Conservation (phyloP, 495 filamentous ascomycete species). For the Penicillium silybi region DNA sequence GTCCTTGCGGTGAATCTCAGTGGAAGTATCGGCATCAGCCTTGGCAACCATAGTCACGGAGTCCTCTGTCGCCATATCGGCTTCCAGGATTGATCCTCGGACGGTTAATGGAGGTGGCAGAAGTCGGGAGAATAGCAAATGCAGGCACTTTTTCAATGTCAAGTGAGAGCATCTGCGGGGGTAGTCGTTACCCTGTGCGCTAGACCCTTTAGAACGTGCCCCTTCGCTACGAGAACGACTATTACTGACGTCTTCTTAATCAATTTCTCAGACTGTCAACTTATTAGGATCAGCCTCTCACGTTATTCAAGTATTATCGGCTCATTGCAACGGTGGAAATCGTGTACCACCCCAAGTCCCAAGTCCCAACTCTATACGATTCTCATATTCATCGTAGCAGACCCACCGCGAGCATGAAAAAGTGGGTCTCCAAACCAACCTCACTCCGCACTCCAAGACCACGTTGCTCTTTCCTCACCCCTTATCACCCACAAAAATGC, state of each 20-base stretch:
- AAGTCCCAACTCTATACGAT: not conserved
- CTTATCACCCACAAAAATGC: conserved; percentile 18
- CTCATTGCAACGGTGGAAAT: not conserved
- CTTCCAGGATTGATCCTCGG: not conserved
- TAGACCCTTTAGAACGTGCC: not conserved
- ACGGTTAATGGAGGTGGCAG: not conserved
- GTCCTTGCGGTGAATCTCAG: conserved; percentile 1
- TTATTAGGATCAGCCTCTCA: too few species aligned
- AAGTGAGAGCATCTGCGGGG: not conserved
- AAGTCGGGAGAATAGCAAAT: not conserved
- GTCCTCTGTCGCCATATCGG: not conserved
- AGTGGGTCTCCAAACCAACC: not conserved
- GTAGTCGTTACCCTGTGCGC: not conserved
- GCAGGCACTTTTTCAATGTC: not conserved
- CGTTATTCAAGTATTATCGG: too few species aligned
- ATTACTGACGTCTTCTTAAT: not conserved
- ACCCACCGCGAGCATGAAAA: not conserved
- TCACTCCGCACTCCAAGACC: not conserved
- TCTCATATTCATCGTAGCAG: too few species aligned
- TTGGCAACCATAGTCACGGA: not conserved
- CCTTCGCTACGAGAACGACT: not conserved
- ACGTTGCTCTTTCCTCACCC: not conserved
- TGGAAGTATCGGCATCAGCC: not conserved
- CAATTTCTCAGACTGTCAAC: not conserved
- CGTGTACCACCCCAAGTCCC: not conserved